Evolutionary conservation across 208 protist species (phyloP).

Genomic region (Trypanosoma boissoni): DNA sequence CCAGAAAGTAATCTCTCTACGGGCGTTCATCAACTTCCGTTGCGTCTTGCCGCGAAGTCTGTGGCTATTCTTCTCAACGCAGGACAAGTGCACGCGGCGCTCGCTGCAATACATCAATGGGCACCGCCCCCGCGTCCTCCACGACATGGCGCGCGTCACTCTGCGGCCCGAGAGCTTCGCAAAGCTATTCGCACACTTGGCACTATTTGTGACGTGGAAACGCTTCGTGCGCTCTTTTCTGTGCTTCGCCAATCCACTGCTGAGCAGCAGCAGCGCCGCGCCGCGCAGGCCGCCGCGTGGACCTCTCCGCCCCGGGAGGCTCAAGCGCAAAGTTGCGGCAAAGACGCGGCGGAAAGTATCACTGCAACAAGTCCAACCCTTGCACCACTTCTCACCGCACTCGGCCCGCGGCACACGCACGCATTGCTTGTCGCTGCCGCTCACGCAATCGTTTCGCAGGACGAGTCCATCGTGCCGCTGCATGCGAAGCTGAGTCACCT

Average conservation of each 20-base stretch:
- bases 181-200: constrained; percentile 21
- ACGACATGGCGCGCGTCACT: no score
- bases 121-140: no score
- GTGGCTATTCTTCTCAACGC: constrained; percentile 19
- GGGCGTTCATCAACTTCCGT: constrained; percentile 10
- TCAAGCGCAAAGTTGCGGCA: background rate
- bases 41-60: constrained; percentile 9
- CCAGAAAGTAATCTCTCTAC: background rate
- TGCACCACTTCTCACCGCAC: constrained; percentile 7
- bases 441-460: constrained; percentile 21
- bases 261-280: constrained; percentile 5
- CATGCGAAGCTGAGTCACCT: constrained; percentile 23
- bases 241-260: constrained; percentile 12
- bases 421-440: constrained; percentile 14
- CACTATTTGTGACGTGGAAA: constrained; percentile 24
- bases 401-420: constrained; percentile 20
- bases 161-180: background rate
- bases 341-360: background rate
- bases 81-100: background rate
- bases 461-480: constrained; percentile 15
- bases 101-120: constrained; percentile 14
- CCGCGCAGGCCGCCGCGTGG: background rate
- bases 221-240: constrained; percentile 10
- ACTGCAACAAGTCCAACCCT: background rate
- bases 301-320: no score